These are phyloP conservation scores for Myxozyma mucilagina DNA, from an alignment of 805 yeast genomes.

Conservation along the genomic window DNA sequence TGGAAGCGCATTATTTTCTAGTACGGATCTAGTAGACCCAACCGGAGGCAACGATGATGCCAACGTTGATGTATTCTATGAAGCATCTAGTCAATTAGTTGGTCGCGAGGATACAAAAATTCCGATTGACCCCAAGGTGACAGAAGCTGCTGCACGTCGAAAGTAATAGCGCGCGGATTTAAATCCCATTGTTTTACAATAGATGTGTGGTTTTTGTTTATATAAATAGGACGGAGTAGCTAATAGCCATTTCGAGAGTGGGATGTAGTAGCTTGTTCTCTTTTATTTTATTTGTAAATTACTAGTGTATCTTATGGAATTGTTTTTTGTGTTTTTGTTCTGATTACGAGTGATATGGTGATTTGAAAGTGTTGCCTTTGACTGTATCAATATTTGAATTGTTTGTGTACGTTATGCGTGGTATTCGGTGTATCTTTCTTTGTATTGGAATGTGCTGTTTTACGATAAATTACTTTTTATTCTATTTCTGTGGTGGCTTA, in stretches of 20 bases:
- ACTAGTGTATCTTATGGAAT: neutral
- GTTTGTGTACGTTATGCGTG: neutral
- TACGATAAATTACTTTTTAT: neutral
- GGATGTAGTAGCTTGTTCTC: neutral
- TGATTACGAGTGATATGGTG: neutral
- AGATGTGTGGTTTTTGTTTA: neutral
- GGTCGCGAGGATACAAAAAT: constrained; percentile 19
- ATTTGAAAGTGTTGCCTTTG: neutral
- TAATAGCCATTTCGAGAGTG: neutral
- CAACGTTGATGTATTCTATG: constrained; percentile 18
- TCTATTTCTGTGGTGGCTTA: neutral
- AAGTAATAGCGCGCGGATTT: constrained; percentile 6
- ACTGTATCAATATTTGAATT: neutral
- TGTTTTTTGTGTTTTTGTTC: neutral
- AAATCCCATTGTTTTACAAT: neutral
- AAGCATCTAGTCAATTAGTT: constrained; percentile 16
- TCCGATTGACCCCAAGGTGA: constrained; percentile 30
- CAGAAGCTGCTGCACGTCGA: constrained; percentile 30
- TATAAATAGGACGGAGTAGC: neutral
- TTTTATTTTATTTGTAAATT: neutral
- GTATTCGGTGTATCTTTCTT: neutral
- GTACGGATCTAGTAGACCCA: constrained; percentile 25
- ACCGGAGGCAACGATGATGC: neutral
- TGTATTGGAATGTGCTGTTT: neutral
- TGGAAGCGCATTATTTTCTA: constrained; percentile 16